These are phyloP conservation scores for Scutellospora calospora DNA, from an alignment of 371 early-diverging fungal species.

Conservation along the genomic window DNA sequence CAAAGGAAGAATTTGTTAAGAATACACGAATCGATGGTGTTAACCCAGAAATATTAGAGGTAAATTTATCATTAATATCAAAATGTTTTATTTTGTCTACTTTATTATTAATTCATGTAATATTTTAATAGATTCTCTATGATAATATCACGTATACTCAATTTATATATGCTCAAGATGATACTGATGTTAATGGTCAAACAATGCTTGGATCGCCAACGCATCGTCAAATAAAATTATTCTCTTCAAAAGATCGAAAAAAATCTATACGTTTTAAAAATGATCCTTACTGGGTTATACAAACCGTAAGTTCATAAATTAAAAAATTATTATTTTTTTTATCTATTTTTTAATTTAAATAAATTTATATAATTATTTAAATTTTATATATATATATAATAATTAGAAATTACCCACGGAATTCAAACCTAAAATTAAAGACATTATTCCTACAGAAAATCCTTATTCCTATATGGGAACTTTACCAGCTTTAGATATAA, in stretches of 20 bases:
- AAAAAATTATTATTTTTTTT: too few relatives aligned
- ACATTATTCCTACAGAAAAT: constrained; percentile 44
- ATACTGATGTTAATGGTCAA: constrained; percentile 57
- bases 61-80: background rate
- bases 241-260: constrained; percentile 40
- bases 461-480: constrained; percentile 58
- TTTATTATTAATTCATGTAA: background rate
- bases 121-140: constrained; percentile 66
- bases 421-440: constrained; percentile 40
- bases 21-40: constrained; percentile 73
- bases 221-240: constrained; percentile 16
- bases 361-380: too few relatives aligned
- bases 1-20: constrained; percentile 82
- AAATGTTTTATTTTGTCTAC: background rate
- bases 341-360: too few relatives aligned
- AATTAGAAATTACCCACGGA: constrained; percentile 30
- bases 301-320: constrained; percentile 36
- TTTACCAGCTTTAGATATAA: constrained; percentile 26
- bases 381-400: too few relatives aligned
- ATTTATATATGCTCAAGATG: constrained; percentile 66
- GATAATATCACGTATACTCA: constrained; percentile 75
- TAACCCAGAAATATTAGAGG: constrained; percentile 75
- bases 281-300: constrained; percentile 55
- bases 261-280: constrained; percentile 42
- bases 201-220: constrained; percentile 49